These are phyloP conservation scores for Leccinum variabile DNA, from an alignment of 1,284 basidiomycete genomes.

Conservation along the genomic window DNA sequence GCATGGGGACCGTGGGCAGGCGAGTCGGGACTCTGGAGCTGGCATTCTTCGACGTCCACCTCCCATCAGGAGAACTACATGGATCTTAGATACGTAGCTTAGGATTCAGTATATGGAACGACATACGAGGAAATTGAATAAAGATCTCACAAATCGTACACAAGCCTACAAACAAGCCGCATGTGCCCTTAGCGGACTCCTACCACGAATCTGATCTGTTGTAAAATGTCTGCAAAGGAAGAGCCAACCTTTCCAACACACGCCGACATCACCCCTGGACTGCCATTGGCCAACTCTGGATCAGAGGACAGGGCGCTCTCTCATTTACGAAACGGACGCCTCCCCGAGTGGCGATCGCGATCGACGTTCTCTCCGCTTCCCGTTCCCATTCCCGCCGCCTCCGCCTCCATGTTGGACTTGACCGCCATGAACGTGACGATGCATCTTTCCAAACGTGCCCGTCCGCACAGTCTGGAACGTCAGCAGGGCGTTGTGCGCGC, in stretches of 20 bases:
- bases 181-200: too few relatives aligned
- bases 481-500: slow-evolving; percentile 36
- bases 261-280: too few relatives aligned
- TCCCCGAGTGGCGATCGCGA: neutral
- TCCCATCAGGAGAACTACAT: too few relatives aligned
- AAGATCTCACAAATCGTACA: too few relatives aligned
- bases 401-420: neutral
- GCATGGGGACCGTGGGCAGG: neutral
- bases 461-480: slow-evolving; percentile 20
- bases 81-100: too few relatives aligned
- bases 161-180: too few relatives aligned
- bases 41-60: neutral
- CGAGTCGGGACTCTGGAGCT: neutral
- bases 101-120: too few relatives aligned
- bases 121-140: too few relatives aligned
- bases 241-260: too few relatives aligned
- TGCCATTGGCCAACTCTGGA: too few relatives aligned
- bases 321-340: neutral
- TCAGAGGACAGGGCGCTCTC: neutral
- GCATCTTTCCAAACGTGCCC: slow-evolving; percentile 17
- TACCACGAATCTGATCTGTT: too few relatives aligned
- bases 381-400: neutral
- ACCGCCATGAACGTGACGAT: neutral
- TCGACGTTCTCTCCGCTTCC: neutral
- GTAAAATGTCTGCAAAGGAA: too few relatives aligned